These are phyloP conservation scores for Pseudocercospora pini-densiflorae DNA, from an alignment of 2,329 filamentous ascomycete species.

Conservation along the genomic window DNA sequence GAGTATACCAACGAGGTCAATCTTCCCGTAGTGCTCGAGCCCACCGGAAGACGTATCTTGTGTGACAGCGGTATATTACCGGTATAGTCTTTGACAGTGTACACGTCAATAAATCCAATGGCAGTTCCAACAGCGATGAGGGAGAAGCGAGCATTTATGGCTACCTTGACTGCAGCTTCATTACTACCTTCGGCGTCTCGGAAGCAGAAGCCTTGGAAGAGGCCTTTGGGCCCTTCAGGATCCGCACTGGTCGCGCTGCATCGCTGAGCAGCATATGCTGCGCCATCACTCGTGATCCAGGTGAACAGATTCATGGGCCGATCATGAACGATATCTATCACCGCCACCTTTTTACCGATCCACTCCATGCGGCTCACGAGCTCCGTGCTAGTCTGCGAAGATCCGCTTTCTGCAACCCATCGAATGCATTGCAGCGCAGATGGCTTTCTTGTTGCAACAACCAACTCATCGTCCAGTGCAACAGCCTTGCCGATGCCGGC, in stretches of 20 bases:
- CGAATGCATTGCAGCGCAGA: conserved; percentile 96
- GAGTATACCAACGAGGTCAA: conserved; percentile 83
- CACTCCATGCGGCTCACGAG: conserved; percentile 85
- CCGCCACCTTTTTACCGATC: conserved; percentile 75
- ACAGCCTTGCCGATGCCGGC: conserved; percentile 88
- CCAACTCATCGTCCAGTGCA: conserved; percentile 87
- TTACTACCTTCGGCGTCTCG: conserved; percentile 68
- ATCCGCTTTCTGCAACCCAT: conserved; percentile 83
- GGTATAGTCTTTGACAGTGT: conserved; percentile 88
- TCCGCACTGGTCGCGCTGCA: conserved; percentile 42
- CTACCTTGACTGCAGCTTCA: conserved; percentile 70
- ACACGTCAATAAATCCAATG: conserved; percentile 83
- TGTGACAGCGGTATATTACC: conserved; percentile 92
- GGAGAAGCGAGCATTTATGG: conserved; percentile 94
- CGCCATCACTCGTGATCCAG: conserved; percentile 88
- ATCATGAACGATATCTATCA: conserved; percentile 89
- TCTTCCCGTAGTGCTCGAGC: conserved; percentile 67
- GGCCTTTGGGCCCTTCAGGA: conserved; percentile 59
- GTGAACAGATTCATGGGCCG: conserved; percentile 94
- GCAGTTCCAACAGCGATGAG: conserved; percentile 84
- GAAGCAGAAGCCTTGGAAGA: conserved; percentile 92
- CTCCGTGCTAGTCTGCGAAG: conserved; percentile 88
- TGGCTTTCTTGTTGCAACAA: conserved; percentile 89
- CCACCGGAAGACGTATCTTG: conserved; percentile 71
- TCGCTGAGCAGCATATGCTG: conserved; percentile 88